Base-by-base conservation (phyloP, 805 yeast genomes). In the Wickerhamia fluorescens region DNA sequence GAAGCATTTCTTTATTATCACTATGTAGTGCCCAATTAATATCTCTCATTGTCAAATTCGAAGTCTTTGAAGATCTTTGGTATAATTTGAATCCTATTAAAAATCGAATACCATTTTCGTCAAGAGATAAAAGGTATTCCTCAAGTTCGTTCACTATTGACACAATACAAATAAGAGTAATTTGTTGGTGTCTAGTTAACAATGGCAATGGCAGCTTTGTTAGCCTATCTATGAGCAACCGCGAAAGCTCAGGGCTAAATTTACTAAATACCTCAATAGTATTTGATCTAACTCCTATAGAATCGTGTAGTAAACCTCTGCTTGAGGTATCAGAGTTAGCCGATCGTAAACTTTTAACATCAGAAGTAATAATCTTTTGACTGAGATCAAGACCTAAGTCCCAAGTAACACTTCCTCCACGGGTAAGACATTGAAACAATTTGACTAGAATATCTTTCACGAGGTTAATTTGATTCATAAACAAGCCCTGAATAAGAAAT, bases 171-270 rank as follows among this genome's bases (percentile, higher is more conserved):
- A 79, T 65, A 16, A 88, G 64, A 0, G 96, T 86, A 16, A 79
- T 75, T 47, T 88, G 97, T 51, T 88, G 96, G 56, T 88, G 96
- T 35, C 95, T 75, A 0, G 95, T 86, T 16, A 88, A 51, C 36
- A 78, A 78, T 0, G 96, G 96, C 16, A 88, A 58, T 2, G 89
- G 66, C 4, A 71, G 61, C 35, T 71, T 75, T 23, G 75, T 73
- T 29, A 88, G 58, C 36, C 73, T 73, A 14, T 78, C 81, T 10
- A 65, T 56, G 14, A 88, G 56, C 3, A 70, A 49, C 1, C 58
- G 64, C 3, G 73, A 64, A 12, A 74, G 62, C 3, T 49, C 44
- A 7, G 49, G 42, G 33, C 61, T 62, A 41, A 75, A 77, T 12
- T 41, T 30, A 11, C 22, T 16, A 22, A 35, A 35, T 1, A 34